Conservation (phyloP, 345 rosid genomes). For the Abelmoschus esculentus region DNA sequence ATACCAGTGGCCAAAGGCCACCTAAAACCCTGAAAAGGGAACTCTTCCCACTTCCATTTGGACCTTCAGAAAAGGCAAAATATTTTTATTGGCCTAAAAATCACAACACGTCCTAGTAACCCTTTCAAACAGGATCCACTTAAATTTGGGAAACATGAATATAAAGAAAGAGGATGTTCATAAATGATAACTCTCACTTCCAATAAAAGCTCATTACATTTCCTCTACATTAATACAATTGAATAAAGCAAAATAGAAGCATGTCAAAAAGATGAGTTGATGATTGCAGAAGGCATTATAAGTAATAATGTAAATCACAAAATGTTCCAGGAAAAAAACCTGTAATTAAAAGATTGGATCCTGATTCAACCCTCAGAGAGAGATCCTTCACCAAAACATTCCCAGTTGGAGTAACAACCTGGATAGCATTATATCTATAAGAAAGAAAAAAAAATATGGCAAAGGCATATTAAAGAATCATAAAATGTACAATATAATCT, state of each 20-base stretch:
- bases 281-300: background rate
- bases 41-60: constrained; percentile 99
- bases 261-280: background rate
- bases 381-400: constrained; percentile 91
- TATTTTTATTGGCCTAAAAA: background rate
- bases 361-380: constrained; percentile 77
- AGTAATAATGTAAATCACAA: background rate
- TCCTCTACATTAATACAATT: too few species aligned
- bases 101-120: background rate
- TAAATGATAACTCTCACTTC: too few species aligned
- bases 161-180: background rate
- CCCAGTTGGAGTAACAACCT: constrained; percentile 98
- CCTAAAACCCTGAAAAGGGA: constrained; percentile 98
- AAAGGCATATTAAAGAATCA: background rate
- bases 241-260: too few species aligned
- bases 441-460: background rate
- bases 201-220: too few species aligned
- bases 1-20: constrained; percentile 95
- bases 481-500: constrained; percentile 2
- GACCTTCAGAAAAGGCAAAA: constrained; percentile 45
- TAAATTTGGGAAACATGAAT: background rate
- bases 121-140: background rate
- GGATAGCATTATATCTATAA: constrained; percentile 20
- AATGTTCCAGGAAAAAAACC: constrained; percentile 30
- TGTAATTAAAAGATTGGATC: constrained; percentile 96